Base-by-base conservation (phyloP, 306 rosid species). In the Vicia villosa region DNA sequence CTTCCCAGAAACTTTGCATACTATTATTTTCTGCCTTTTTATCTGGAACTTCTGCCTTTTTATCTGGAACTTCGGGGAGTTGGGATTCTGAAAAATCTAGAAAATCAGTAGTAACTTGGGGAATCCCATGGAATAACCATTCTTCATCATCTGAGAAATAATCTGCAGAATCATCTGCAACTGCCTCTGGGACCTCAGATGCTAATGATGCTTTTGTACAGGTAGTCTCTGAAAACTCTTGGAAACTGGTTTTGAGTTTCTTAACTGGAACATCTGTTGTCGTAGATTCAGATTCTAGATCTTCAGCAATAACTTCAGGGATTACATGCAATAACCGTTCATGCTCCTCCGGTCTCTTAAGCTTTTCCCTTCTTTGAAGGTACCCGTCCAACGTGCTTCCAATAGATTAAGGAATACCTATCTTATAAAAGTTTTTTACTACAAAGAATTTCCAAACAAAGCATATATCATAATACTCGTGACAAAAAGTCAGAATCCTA, bases 301-400 rank as follows among this genome's bases (percentile, higher is more conserved):
- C 83, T 10, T 89, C 96, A 14, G 86, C 84, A 67, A 83, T 82
- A 41, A 86, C 90, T 83, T 64, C 63, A 16, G 98, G 98, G 64
- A 86, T 37, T 74, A 87, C 95, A 30, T 0, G 69, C 86, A 92
- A 78, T 63, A 92, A 64, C 36, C 88, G 82, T 34, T 79, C 77
- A 69, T 83, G 96, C 74, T 92, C 96, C 11, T 77, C 92, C 15
- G 77, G 81, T 72, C 54, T 78, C 72, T 85, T 82, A 62, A 92
- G 96, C 80, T 86, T 85, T 38, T 79, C 84, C 83, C 82, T 86
- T 82, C 70, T 89, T 43, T 77, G 87, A 50, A 92, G 77, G 77
- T 88, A 88, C 70, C 88, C 91, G 45, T 51, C 80, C 68, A 89
- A 82, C 77, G 91, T 92, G 80, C 75, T 68, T 74, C 77, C 74